Evolutionary conservation across 129 eudicot species (phyloP).

Genomic region (Calendula officinalis): DNA sequence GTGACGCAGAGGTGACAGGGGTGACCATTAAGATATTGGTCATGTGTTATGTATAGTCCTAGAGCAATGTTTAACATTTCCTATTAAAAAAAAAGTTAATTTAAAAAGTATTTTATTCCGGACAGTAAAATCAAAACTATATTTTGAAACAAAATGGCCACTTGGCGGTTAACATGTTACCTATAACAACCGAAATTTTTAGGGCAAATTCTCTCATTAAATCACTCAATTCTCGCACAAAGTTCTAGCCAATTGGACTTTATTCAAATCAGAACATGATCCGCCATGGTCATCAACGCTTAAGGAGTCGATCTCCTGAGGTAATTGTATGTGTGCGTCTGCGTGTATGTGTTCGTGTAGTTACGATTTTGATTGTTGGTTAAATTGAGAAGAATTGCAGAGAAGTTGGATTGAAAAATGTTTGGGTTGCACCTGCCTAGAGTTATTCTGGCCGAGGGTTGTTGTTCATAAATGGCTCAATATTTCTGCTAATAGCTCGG

Average conservation of each 20-base stretch:
- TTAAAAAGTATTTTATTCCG: too few species aligned
- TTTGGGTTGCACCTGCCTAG: conserved; percentile 67
- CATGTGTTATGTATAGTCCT: too few species aligned
- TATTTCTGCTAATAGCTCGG: conserved; percentile 37
- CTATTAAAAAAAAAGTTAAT: too few species aligned
- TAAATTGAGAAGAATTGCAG: conserved; percentile 52
- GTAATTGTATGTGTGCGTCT: neutral
- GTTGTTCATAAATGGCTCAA: conserved; percentile 77
- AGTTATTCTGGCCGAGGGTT: conserved; percentile 69
- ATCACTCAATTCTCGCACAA: neutral
- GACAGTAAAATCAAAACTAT: conserved; percentile 6
- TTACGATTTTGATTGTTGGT: conserved; percentile 4
- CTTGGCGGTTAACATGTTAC: neutral
- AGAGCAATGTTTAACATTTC: too few species aligned
- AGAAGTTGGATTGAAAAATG: conserved; percentile 66
- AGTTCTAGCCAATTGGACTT: neutral
- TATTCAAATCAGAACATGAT: conserved; percentile 12
- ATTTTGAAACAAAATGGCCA: conserved; percentile 2
- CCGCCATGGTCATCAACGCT: conserved; percentile 21
- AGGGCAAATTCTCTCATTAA: neutral
- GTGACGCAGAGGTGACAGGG: too few species aligned
- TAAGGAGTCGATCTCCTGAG: conserved; percentile 25
- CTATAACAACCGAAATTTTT: neutral
- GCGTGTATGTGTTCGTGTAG: neutral
- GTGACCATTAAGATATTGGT: too few species aligned